Conservation (phyloP, 2,329 filamentous ascomycete species). For the Colletotrichum scovillei region DNA sequence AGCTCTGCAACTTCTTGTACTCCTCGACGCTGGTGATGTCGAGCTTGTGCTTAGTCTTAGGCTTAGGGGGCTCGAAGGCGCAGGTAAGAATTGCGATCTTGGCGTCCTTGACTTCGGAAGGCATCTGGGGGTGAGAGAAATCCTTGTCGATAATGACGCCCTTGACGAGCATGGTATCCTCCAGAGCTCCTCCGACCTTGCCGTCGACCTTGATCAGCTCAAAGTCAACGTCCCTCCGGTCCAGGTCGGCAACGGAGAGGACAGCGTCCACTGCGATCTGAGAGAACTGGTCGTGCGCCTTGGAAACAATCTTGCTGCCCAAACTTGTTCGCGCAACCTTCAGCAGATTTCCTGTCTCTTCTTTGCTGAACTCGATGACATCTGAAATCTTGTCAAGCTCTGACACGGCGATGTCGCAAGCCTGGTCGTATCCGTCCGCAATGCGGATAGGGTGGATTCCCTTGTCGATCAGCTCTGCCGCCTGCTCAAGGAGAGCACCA, state of each 20-base stretch:
- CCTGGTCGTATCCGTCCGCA: conserved; percentile 97
- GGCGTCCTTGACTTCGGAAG: conserved; percentile 91
- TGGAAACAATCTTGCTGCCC: conserved; percentile 99
- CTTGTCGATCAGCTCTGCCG: conserved; percentile 98
- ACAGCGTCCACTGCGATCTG: conserved; percentile 98
- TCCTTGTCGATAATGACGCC: conserved; percentile 99
- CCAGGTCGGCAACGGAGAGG: conserved; percentile 93
- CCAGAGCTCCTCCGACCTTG: conserved; percentile 93
- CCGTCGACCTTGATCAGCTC: conserved; percentile 99
- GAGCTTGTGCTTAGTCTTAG: conserved; percentile 99
- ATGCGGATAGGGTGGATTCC: conserved; percentile 99
- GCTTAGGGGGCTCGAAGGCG: conserved; percentile 98
- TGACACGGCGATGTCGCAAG: conserved; percentile 94
- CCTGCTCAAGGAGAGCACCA: conserved; percentile 94
- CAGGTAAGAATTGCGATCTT: conserved; percentile 98
- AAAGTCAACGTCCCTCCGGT: conserved; percentile 97
- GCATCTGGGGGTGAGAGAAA: conserved; percentile 99
- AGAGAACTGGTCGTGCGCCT: conserved; percentile 97
- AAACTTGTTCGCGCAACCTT: conserved; percentile 96
- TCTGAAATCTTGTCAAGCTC: conserved; percentile 96
- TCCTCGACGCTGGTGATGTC: conserved; percentile 98
- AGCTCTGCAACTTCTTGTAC: conserved; percentile 96
- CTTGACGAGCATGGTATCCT: conserved; percentile 95
- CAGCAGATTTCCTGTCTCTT: conserved; percentile 85
- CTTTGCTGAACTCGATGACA: conserved; percentile 84